Base-by-base conservation (phyloP, 805 yeast genomes). In the Spathaspora boniae region DNA sequence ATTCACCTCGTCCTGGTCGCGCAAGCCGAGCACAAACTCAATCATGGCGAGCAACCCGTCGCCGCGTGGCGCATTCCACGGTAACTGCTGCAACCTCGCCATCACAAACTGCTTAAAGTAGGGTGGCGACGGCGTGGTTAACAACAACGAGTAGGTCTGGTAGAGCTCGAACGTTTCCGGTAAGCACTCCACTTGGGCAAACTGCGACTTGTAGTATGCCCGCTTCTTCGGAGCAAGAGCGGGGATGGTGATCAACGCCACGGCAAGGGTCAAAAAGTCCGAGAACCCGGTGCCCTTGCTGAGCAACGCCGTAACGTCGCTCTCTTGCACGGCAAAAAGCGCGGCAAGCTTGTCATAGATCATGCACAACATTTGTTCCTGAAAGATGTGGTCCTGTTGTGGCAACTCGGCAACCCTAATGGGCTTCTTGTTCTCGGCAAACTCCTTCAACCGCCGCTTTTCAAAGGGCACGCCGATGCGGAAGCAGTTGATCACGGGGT, bases 1-100 rank as follows among this genome's bases (percentile, higher is more conserved):
- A 43, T 79, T 80, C 9, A 87, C 58, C 9, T 77, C 79, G 37
- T 82, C 91, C 36, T 71, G 68, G 27, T 86, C 94, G 38, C 96
- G 65, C 17, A 85, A 64, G 0, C 95, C 95, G 9, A 84, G 64
- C 0, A 85, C 68, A 43, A 85, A 78, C 55, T 91, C 97, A 19
- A 88, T 68, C 33, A 91, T 58, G 2, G 88, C 70, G 19, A 74
- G 58, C 2, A 93, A 77, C 0, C 98, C 97, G 48, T 82, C 80
- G 1, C 58, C 40, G 16, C 47, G 54, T 2, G 71, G 56, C 16
- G 94, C 70, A 28, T 68, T 56, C 15, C 76, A 53, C 1, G 84
- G 82, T 18, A 86, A 56, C 3, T 54, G 41, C 0, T 82, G 72
- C 3, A 91, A 62, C 31, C 70, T 64, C 0, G 58, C 41, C 31